These are phyloP conservation scores for Globisporangium splendens DNA, from an alignment of 352 stramenopile species.

Conservation along the genomic window DNA sequence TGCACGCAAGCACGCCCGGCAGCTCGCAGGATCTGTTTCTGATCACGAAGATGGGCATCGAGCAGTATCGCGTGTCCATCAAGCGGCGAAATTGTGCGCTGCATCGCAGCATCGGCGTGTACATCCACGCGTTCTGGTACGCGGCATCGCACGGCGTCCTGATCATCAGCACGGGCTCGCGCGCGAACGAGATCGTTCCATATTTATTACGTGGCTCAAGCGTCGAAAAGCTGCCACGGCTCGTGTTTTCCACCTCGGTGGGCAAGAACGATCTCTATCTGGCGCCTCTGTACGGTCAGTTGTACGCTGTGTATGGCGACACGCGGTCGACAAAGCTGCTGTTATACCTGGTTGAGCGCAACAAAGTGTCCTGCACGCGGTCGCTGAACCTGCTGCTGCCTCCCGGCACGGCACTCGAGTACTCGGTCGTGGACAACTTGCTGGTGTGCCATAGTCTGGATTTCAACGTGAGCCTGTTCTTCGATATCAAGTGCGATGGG, in stretches of 20 bases:
- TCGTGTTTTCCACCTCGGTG: conserved; percentile 69
- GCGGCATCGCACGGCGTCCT: conserved; percentile 51
- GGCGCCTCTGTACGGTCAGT: conserved; percentile 59
- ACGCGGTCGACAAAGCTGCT: conserved; percentile 55
- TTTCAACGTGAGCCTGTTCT: conserved; percentile 79
- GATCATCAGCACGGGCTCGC: conserved; percentile 63
- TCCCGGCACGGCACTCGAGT: conserved; percentile 47
- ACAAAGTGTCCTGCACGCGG: conserved; percentile 68
- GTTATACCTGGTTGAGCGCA: conserved; percentile 62
- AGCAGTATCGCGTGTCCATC: conserved; percentile 65
- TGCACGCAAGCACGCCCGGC: conserved; percentile 29
- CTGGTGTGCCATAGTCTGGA: conserved; percentile 79
- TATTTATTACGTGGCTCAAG: conserved; percentile 55
- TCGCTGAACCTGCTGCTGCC: conserved; percentile 73
- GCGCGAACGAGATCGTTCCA: conserved; percentile 75
- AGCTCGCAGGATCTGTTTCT: conserved; percentile 76
- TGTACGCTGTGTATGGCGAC: conserved; percentile 68
- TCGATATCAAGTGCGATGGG: conserved; percentile 65
- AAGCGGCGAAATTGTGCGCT: conserved; percentile 56
- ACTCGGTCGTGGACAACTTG: conserved; percentile 81
- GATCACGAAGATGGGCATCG: conserved; percentile 67
- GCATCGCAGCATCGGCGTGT: conserved; percentile 51
- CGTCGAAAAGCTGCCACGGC: conserved; percentile 62
- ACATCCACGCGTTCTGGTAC: conserved; percentile 79
- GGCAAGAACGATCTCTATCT: conserved; percentile 51